phyloP scores from a whole-genome alignment of 164 flowering plant species.

The Tetrastigma voinierianum region DNA sequence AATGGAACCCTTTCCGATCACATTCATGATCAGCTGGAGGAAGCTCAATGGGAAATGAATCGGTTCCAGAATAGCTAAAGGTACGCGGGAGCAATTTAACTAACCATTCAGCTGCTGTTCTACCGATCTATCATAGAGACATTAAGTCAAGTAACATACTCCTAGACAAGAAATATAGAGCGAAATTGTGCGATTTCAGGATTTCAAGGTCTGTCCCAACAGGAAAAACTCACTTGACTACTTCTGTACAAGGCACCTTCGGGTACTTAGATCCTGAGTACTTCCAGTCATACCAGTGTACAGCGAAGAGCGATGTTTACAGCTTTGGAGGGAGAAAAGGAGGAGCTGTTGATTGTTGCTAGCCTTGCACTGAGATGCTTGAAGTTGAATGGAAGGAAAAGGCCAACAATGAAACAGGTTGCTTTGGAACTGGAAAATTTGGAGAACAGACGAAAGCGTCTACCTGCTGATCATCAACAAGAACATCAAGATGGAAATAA shows the following conservation, averaged over 20 bases:
- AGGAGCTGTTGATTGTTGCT: slow-evolving; percentile 9
- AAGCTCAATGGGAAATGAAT: slow-evolving; percentile 11
- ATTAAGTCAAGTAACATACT: slow-evolving; percentile 17
- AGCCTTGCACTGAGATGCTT: slow-evolving; percentile 20
- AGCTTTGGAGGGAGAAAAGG: slow-evolving; percentile 18
- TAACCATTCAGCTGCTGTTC: slow-evolving; percentile 8
- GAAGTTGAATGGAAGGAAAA: slow-evolving; percentile 15
- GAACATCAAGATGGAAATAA: no score
- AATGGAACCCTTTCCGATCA: slow-evolving; percentile 25
- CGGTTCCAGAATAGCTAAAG: slow-evolving; percentile 21
- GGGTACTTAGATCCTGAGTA: slow-evolving; percentile 26
- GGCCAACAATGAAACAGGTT: slow-evolving; percentile 29
- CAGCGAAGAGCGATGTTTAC: slow-evolving; percentile 16
- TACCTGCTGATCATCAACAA: no score
- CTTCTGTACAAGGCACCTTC: slow-evolving; percentile 16
- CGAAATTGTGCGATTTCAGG: slow-evolving; percentile 14
- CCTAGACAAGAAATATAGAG: not conserved
- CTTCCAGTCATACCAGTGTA: slow-evolving; percentile 18
- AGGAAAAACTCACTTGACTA: slow-evolving; percentile 18
- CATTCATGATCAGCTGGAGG: slow-evolving; percentile 10
- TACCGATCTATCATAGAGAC: slow-evolving; percentile 22
- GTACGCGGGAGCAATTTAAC: slow-evolving; percentile 8
- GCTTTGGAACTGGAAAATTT: slow-evolving; percentile 7
- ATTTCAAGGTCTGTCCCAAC: slow-evolving; percentile 13
- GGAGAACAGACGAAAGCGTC: not conserved